A percentile compares a stretch with the other conserved stretches of the same genome.
These are phyloP conservation scores for Oryza meyeriana DNA, from an alignment of 176 grass and related monocot species.

Conservation along the genomic window DNA sequence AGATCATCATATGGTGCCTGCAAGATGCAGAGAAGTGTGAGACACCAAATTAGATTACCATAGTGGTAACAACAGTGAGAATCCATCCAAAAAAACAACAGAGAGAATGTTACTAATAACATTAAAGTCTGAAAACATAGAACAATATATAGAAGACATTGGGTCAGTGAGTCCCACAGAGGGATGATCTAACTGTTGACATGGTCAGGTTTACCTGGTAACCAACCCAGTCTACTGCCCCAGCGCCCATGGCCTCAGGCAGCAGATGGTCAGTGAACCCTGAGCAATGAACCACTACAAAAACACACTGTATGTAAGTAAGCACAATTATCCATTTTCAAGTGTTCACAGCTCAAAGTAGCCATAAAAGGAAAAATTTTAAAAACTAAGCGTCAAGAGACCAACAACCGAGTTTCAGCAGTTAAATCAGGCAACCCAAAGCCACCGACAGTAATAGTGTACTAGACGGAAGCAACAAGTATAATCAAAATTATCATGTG, in stretches of 20 bases:
- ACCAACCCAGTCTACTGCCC: slow-evolving; percentile 23
- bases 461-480: not conserved
- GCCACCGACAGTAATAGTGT: not conserved
- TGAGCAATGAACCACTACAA: slow-evolving; percentile 6
- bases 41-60: not conserved
- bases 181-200: not conserved
- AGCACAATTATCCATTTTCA: not conserved
- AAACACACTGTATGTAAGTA: slow-evolving; percentile 22
- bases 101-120: not conserved
- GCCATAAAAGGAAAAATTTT: not conserved
- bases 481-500: not conserved
- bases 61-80: no score
- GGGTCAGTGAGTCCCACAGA: not conserved
- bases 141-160: not conserved
- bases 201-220: slow-evolving; percentile 12
- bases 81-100: no score
- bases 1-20: no score
- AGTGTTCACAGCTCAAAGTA: slow-evolving; percentile 14
- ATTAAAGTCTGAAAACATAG: not conserved
- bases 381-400: not conserved
- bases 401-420: not conserved
- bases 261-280: not conserved
- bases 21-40: slow-evolving; percentile 5
- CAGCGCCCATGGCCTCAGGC: not conserved
- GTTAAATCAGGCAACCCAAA: not conserved